Conservation (phyloP, 2,329 filamentous ascomycete species). For the Fusarium siculi region DNA sequence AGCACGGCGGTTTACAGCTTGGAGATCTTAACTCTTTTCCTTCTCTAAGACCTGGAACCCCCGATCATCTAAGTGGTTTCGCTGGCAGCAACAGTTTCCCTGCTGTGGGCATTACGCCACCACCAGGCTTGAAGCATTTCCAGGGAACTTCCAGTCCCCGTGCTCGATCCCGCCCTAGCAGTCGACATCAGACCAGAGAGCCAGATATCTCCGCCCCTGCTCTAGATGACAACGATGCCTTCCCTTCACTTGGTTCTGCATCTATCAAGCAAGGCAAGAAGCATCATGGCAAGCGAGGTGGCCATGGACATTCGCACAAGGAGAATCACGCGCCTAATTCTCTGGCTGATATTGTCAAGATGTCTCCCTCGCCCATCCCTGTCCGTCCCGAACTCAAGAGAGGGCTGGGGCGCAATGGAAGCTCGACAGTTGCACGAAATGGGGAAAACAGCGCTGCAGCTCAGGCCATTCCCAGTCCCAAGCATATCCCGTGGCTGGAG, state of each 20-base stretch:
- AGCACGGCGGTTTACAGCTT: constrained; percentile 77
- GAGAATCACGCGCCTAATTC: constrained; percentile 78
- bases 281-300: constrained; percentile 90
- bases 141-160: constrained; percentile 71
- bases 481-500: constrained; percentile 96
- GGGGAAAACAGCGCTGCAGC: constrained; percentile 84
- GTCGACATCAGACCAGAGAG: constrained; percentile 74
- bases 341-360: constrained; percentile 92
- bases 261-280: constrained; percentile 84
- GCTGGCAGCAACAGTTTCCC: constrained; percentile 62
- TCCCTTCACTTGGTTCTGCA: constrained; percentile 86
- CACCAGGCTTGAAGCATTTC: constrained; percentile 75
- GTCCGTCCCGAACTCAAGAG: constrained; percentile 70
- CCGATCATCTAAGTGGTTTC: constrained; percentile 67
- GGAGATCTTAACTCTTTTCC: constrained; percentile 90
- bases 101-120: constrained; percentile 70
- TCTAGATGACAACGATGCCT: constrained; percentile 94
- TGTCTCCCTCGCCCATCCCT: constrained; percentile 86
- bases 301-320: constrained; percentile 77
- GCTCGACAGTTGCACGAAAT: constrained; percentile 70
- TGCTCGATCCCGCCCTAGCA: constrained; percentile 83
- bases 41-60: constrained; percentile 70
- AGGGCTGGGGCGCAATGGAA: constrained; percentile 68
- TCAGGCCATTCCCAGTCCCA: constrained; percentile 85
- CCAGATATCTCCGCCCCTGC: constrained; percentile 75